phyloP scores from a whole-genome alignment of 2,329 filamentous ascomycete genomes.

The Talaromyces sp. region DNA sequence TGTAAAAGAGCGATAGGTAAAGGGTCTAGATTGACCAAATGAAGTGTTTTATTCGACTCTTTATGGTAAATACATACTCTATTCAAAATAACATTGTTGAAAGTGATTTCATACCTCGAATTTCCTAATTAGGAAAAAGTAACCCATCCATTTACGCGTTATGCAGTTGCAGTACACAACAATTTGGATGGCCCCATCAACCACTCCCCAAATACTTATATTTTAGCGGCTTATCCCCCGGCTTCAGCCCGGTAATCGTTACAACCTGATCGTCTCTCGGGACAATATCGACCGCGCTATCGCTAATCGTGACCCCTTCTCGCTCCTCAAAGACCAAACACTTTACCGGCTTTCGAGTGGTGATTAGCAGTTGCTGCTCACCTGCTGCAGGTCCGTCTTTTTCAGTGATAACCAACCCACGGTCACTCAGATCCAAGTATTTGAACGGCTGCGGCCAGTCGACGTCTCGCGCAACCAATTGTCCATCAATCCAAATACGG shows the following conservation, averaged over 20 bases:
- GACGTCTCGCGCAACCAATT: conserved; percentile 49
- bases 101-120: not conserved
- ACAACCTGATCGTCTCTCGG: conserved; percentile 42
- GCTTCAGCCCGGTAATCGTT: conserved; percentile 1
- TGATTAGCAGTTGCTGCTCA: not conserved
- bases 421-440: conserved; percentile 18
- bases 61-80: too few relatives aligned
- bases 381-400: not conserved
- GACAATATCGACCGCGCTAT: conserved; percentile 54
- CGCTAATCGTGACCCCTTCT: conserved; percentile 48
- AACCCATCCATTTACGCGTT: not conserved
- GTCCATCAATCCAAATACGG: conserved; percentile 47
- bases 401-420: conserved; percentile 3
- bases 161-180: not conserved
- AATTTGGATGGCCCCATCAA: not conserved
- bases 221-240: not conserved
- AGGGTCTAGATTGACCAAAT: too few relatives aligned
- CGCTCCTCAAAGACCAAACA: conserved; percentile 57
- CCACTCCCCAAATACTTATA: conserved; percentile 4
- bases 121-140: not conserved
- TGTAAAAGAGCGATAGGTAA: not conserved
- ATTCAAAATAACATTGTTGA: not conserved
- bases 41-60: too few relatives aligned
- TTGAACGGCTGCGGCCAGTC: conserved; percentile 57
- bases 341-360: conserved; percentile 41